These are phyloP conservation scores for Alloteropsis semialata DNA, from an alignment of 176 grass and related monocot species.

Conservation along the genomic window DNA sequence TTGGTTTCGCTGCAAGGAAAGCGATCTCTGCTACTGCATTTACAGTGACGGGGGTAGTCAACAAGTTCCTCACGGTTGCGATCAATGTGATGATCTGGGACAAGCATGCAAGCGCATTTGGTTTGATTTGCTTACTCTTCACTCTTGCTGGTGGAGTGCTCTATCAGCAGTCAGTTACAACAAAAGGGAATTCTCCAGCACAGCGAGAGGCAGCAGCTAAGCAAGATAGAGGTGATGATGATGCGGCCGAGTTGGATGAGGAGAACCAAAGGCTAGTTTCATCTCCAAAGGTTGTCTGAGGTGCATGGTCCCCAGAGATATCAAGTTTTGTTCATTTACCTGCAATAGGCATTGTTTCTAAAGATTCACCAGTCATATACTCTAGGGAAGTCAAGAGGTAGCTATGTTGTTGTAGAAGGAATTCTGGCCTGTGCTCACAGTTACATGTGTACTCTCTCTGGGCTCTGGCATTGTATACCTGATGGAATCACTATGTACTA, in stretches of 20 bases:
- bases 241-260: conserved; percentile 21
- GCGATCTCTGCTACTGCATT: conserved; percentile 72
- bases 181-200: conserved; percentile 35
- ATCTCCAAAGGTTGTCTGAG: conserved; percentile 42
- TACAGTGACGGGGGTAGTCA: conserved; percentile 73
- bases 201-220: conserved; percentile 11
- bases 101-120: conserved; percentile 53
- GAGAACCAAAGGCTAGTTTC: conserved; percentile 58
- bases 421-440: neutral
- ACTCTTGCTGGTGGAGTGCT: conserved; percentile 67
- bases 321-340: conserved; percentile 11
- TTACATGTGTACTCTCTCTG: conserved; percentile 10
- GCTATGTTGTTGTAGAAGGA: conserved; percentile 5
- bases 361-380: neutral
- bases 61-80: conserved; percentile 71
- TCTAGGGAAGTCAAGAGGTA: neutral
- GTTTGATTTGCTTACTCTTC: conserved; percentile 61
- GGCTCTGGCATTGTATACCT: neutral
- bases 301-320: conserved; percentile 1
- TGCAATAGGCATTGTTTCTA: neutral
- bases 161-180: conserved; percentile 67
- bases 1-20: conserved; percentile 69
- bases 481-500: neutral
- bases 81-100: conserved; percentile 92
- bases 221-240: conserved; percentile 3